Conservation (phyloP, 805 yeast genomes). For the Ogataea populi-albae region DNA sequence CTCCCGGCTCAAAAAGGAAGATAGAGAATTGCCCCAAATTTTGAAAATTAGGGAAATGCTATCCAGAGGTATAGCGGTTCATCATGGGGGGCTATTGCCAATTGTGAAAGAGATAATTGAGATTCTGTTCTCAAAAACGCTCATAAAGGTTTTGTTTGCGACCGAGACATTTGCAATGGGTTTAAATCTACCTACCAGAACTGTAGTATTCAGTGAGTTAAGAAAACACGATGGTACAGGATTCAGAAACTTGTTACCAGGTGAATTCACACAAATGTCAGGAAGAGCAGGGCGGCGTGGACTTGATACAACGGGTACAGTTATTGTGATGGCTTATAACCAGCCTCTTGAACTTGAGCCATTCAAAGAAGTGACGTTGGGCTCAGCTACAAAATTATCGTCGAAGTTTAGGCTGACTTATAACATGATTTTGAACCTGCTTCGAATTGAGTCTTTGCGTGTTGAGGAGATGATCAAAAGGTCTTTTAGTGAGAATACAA, state of each 20-base stretch:
- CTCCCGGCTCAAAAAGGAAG: conserved; percentile 83
- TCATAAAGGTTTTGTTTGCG: conserved; percentile 89
- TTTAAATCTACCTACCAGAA: conserved; percentile 90
- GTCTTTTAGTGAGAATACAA: conserved; percentile 87
- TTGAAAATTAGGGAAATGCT: conserved; percentile 75
- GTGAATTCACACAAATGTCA: conserved; percentile 98
- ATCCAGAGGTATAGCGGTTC: conserved; percentile 91
- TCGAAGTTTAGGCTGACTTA: conserved; percentile 94
- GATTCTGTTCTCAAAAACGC: conserved; percentile 79
- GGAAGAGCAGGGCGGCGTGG: conserved; percentile 99
- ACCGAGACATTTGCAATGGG: conserved; percentile 99
- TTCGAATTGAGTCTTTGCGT: conserved; percentile 88
- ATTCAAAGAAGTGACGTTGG: conserved; percentile 79
- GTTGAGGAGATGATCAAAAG: conserved; percentile 99
- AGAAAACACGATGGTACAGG: conserved; percentile 89
- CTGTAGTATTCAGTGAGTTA: conserved; percentile 84
- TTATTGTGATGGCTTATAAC: conserved; percentile 82
- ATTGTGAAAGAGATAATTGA: conserved; percentile 93
- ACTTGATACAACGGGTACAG: conserved; percentile 89
- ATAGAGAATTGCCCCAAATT: conserved; percentile 90
- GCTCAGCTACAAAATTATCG: conserved; percentile 83
- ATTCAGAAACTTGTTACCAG: conserved; percentile 81
- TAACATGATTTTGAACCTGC: conserved; percentile 87
- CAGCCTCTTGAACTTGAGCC: conserved; percentile 55
- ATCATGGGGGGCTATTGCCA: conserved; percentile 91